Evolutionary conservation across 768 basidiomycete species (phyloP), one percentile per base, ranked within the genome.

Genomic region (Rhodosporidiobolus sp.): DNA sequence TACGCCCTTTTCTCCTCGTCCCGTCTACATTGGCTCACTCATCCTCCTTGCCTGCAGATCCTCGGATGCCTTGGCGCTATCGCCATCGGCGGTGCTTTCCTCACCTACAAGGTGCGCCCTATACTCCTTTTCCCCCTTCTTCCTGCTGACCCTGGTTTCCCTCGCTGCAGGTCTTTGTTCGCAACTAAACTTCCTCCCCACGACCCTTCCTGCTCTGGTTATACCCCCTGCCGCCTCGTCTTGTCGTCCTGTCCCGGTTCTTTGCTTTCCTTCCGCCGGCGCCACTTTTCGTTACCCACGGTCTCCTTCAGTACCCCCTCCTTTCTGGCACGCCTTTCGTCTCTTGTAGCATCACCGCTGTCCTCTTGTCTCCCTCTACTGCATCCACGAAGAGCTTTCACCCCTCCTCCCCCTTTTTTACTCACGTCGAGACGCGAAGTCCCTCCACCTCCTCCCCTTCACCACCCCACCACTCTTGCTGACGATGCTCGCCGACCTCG

Each of bases 21-120:
- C 17, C 3, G 10, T 26, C 17, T 4, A 12, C 1, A 4, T 26
- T 12, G 28, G 54, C 60, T 57, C 8, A 63, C 32, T 28, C n/a
- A 10, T 17, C 43, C 1, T 24, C 22, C n/a, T n/a, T n/a, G n/a
- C 12, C 22, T 16, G 1, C 54, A 72, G 74, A 76, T 76, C n/a
- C 35, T 76, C 34, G 75, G 72, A 17, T 70, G 62, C 26, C 69
- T 76, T 3, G 69, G 46, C 11, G 68, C 66, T 17, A 62, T 76
- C 38, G 75, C 75, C 22, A 20, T 76, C 38, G 65, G 54, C 10
- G 75, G 75, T 35, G 68, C 75, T 4, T 70, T 69, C 65, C 60
- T 76, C 16, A 76, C 75, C 11, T 76, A 67, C 59, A 35, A 38
- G n/a, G 75, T 70, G 4, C 49, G 24, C 49, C n/a, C n/a, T n/a